Percentiles rank a stretch among this genome's conserved stretches.
Conservation (phyloP, 2,329 filamentous ascomycete species). For the Neopestalotiopsis sp. region DNA sequence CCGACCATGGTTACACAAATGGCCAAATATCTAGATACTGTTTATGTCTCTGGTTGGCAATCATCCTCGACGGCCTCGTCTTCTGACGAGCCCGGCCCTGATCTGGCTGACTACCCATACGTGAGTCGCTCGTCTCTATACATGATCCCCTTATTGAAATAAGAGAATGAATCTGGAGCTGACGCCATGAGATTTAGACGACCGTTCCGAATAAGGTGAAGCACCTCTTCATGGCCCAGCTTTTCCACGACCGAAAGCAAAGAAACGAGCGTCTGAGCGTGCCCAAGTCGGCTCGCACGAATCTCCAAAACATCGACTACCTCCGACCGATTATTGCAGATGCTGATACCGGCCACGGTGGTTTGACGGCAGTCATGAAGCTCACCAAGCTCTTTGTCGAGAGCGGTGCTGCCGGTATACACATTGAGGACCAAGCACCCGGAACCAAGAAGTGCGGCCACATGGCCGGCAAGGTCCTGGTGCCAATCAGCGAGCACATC, state of each 20-base stretch:
- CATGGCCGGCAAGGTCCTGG: slow-evolving; percentile 98
- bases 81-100: slow-evolving; percentile 93
- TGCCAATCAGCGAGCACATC: slow-evolving; percentile 97
- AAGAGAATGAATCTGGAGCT: not conserved
- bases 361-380: slow-evolving; percentile 99
- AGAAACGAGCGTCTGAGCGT: slow-evolving; percentile 88
- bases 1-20: slow-evolving; percentile 99
- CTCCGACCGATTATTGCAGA: slow-evolving; percentile 95
- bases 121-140: slow-evolving; percentile 50
- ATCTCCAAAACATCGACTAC: slow-evolving; percentile 85
- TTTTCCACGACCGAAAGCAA: slow-evolving; percentile 99
- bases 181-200: slow-evolving; percentile 60
- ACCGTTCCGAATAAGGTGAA: slow-evolving; percentile 98
- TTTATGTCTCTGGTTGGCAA: slow-evolving; percentile 99
- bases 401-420: slow-evolving; percentile 94
- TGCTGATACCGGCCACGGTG: slow-evolving; percentile 95
- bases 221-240: slow-evolving; percentile 96
- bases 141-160: no score
- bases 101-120: slow-evolving; percentile 97
- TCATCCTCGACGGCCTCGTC: slow-evolving; percentile 95
- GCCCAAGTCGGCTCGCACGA: slow-evolving; percentile 73
- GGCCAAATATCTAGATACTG: slow-evolving; percentile 97
- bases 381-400: slow-evolving; percentile 97
- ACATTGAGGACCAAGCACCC: slow-evolving; percentile 98
- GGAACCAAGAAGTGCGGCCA: slow-evolving; percentile 99